Conservation (phyloP, 1,284 basidiomycete species). For the Gomphus bonarii region DNA sequence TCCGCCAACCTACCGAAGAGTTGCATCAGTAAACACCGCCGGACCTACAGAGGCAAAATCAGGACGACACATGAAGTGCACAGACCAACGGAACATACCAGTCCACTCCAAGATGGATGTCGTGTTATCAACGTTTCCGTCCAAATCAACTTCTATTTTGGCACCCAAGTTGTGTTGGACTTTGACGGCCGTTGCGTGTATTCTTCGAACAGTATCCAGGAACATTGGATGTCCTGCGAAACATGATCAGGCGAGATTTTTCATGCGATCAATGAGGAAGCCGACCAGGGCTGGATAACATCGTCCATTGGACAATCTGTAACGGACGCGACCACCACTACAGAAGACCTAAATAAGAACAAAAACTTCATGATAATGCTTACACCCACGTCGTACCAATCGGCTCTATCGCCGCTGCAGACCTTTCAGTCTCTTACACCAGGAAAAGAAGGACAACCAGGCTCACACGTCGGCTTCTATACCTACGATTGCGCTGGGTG, state of each 20-base stretch:
- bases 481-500: conserved; percentile 25
- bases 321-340: conserved; percentile 17
- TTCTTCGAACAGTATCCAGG: conserved; percentile 24
- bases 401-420: conserved; percentile 11
- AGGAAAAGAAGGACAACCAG: not conserved
- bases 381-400: conserved; percentile 16
- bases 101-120: conserved; percentile 27
- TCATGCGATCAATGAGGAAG: conserved; percentile 11
- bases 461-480: conserved; percentile 28
- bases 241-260: not conserved
- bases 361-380: not conserved
- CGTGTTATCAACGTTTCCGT: conserved; percentile 11
- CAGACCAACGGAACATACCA: conserved; percentile 16
- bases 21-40: conserved; percentile 22
- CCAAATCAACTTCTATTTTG: conserved; percentile 8
- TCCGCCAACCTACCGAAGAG: conserved; percentile 17
- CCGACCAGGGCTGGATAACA: conserved; percentile 15
- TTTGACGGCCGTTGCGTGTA: conserved; percentile 21
- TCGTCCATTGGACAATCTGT: conserved; percentile 26
- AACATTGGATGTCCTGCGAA: conserved; percentile 26
- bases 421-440: not conserved
- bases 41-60: conserved; percentile 8
- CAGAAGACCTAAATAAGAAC: not conserved
- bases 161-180: not conserved
- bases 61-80: not conserved